Evolutionary conservation across 1,139 yeast genomes (phyloP).

Genomic region (Pichia sp.): DNA sequence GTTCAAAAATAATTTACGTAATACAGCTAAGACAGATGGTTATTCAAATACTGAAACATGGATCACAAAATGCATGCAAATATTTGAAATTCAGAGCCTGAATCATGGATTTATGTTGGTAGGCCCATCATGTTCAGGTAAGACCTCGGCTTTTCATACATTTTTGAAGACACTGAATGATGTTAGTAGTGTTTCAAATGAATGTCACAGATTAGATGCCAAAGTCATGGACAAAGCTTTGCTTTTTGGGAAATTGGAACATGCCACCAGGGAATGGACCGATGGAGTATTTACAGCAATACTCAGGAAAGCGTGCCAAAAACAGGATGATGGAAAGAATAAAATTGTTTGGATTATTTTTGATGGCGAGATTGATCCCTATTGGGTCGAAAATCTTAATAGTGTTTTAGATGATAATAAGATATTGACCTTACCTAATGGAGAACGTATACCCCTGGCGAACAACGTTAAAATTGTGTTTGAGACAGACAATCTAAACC

Average conservation of each 20-base stretch:
- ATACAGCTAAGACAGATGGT: constrained; percentile 23
- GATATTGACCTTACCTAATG: constrained; percentile 76
- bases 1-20: not conserved
- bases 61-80: constrained; percentile 52
- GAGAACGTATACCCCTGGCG: constrained; percentile 72
- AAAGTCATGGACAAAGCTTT: constrained; percentile 61
- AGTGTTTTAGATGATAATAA: constrained; percentile 88
- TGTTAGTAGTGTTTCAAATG: constrained; percentile 28
- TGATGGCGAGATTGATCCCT: constrained; percentile 93
- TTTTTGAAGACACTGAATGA: constrained; percentile 38
- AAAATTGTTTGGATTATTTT: constrained; percentile 72
- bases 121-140: constrained; percentile 75
- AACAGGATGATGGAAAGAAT: constrained; percentile 48
- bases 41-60: constrained; percentile 31
- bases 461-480: constrained; percentile 57
- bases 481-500: constrained; percentile 60
- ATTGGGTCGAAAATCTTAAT: constrained; percentile 88
- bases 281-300: constrained; percentile 79
- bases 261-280: constrained; percentile 82
- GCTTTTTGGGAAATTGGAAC: constrained; percentile 65
- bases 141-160: constrained; percentile 47
- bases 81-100: constrained; percentile 52
- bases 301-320: constrained; percentile 51
- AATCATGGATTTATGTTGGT: constrained; percentile 80
- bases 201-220: constrained; percentile 54